These are phyloP conservation scores for Colletotrichum sojae DNA, from an alignment of 2,329 filamentous ascomycete genomes.

Conservation along the genomic window DNA sequence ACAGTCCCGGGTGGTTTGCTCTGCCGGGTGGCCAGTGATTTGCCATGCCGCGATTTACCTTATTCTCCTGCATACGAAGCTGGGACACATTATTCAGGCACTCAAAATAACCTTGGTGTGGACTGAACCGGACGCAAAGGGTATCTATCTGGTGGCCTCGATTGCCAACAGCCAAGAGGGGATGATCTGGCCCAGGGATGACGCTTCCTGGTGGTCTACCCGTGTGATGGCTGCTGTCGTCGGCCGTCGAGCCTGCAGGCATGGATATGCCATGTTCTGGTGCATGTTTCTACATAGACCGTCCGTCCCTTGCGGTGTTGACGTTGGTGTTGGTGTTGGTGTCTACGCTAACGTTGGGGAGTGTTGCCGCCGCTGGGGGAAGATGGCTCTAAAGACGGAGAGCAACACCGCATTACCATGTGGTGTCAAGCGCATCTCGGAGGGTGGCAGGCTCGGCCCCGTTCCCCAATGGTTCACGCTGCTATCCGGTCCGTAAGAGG, in stretches of 20 bases:
- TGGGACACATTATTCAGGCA: conserved; percentile 5
- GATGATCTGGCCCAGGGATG: conserved; percentile 12
- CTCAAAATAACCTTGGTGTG: neutral
- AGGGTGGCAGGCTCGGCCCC: neutral
- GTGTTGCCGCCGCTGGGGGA: neutral
- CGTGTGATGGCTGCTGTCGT: conserved; percentile 20
- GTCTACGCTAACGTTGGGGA: too few relatives aligned
- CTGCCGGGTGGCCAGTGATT: conserved; percentile 11
- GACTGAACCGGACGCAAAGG: conserved; percentile 3
- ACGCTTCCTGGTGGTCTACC: neutral
- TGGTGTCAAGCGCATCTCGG: neutral
- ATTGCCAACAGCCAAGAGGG: conserved; percentile 21
- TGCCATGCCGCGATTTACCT: neutral
- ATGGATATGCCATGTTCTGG: neutral
- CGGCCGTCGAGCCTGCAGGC: neutral
- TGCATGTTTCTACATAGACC: neutral
- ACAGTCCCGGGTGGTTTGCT: neutral
- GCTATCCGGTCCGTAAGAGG: conserved; percentile 19
- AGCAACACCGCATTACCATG: neutral
- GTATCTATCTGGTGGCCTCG: conserved; percentile 5
- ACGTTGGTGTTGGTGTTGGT: neutral
- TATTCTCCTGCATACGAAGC: neutral
- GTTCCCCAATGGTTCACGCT: conserved; percentile 34
- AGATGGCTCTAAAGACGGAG: neutral
- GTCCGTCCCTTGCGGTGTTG: neutral